Evolutionary conservation across 2,329 filamentous ascomycete species (phyloP), one percentile per base, ranked within the genome.

Genomic region (Trichoderma sp.): DNA sequence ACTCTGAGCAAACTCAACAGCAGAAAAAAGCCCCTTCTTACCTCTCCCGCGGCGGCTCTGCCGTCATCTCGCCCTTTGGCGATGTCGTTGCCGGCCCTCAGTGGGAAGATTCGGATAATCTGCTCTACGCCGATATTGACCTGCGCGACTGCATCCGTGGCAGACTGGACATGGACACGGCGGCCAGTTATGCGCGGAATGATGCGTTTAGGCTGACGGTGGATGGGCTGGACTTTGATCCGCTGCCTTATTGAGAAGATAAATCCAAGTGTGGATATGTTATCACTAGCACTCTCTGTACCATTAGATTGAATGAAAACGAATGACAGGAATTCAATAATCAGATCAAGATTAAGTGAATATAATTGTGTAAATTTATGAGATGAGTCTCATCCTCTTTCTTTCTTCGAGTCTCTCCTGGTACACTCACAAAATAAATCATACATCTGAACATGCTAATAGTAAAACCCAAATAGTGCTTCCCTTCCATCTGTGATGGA

Each of bases 101-200:
- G 70, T 97, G 94, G 94, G 92, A 97, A 70, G 90, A 94, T 70
- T 80, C 90, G 68, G 84, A 88, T 4, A 87, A 88, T 0, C 78
- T 97, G 35, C 81, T 94, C 63, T 87, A 87, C 40, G 85, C 88
- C 0, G 92, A 96, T 72, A 90, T 94, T 4, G 93, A 97, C 76
- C 91, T 97, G 75, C 92, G 96, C 59, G 93, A 97, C 73, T 97
- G 94, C 74, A 87, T 94, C 73, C 85, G 92, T 11, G 94, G 94
- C 0, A 83, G 93, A 64, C 78, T 97, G 72, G 94, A 97, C 78
- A 78, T 97, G 58, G 94, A 97, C 81, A 89, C 92, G 47, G 93
- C 89, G 2, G 94, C 94, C 0, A 94, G 91, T 76, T 97, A 97
- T 79, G 94, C 93, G 2, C 86, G 93, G 67, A 89, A 87, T 71